Evolutionary conservation across 495 filamentous ascomycete genomes (phyloP).

Genomic region (Lasiosphaeris hirsuta): DNA sequence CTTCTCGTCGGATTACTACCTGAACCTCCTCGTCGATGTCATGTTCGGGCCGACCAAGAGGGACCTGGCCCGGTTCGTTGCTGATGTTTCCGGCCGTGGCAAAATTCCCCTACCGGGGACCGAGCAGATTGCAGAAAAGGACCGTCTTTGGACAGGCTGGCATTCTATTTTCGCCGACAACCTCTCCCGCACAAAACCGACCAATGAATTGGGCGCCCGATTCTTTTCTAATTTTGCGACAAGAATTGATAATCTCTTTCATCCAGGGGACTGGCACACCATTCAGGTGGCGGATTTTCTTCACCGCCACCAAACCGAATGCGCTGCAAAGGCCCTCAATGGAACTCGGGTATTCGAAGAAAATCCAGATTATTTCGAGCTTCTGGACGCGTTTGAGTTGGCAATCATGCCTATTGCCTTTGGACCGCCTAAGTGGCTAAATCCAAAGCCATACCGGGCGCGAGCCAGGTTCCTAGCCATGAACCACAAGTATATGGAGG

Average conservation of each 20-base stretch:
- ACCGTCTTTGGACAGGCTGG: slow-evolving; percentile 3
- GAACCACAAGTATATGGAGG: not conserved
- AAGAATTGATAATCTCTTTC: not conserved
- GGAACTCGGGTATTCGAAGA: slow-evolving; percentile 25
- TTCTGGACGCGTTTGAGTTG: not conserved
- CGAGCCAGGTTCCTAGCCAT: not conserved
- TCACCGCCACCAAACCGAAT: not conserved
- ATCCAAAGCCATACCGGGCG: not conserved
- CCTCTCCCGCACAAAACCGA: slow-evolving; percentile 1
- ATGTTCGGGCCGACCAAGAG: not conserved
- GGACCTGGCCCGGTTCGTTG: not conserved
- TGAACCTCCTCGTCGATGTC: not conserved
- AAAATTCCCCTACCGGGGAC: slow-evolving; percentile 1
- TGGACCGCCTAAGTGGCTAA: not conserved
- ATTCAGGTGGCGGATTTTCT: not conserved
- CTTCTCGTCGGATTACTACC: not conserved
- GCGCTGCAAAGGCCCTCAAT: not conserved
- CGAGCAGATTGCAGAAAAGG: not conserved
- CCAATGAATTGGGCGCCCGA: not conserved
- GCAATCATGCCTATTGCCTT: slow-evolving; percentile 4
- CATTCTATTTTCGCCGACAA: slow-evolving; percentile 2
- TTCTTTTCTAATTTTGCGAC: slow-evolving; percentile 2
- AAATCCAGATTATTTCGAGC: not conserved
- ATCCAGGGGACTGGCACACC: not conserved
- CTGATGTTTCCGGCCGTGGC: not conserved